A percentile compares a stretch with the other conserved stretches of the same genome.
Conservation (phyloP, 2,329 filamentous ascomycete genomes). For the Phialocephala sp. region DNA sequence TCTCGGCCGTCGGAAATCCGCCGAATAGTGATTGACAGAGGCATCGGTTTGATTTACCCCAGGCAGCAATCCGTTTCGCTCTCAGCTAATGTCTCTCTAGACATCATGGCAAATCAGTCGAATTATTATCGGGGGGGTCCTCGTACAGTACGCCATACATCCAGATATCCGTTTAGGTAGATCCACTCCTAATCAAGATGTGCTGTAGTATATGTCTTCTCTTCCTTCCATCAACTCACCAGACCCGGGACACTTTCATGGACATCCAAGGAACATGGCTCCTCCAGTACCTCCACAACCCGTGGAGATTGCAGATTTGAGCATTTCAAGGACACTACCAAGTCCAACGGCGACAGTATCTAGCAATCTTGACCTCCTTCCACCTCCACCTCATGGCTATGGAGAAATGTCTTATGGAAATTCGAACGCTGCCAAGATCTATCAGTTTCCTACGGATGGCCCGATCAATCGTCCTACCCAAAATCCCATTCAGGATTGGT, state of each 20-base stretch:
- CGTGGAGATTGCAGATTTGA: slow-evolving; percentile 38
- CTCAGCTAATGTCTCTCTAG: slow-evolving; percentile 29
- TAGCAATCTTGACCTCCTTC: slow-evolving; percentile 33
- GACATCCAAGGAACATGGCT: slow-evolving; percentile 37
- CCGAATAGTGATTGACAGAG: slow-evolving; percentile 23
- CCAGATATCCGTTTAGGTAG: slow-evolving; percentile 13
- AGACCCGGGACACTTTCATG: slow-evolving; percentile 35
- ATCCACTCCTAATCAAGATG: slow-evolving; percentile 33
- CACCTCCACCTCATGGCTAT: slow-evolving; percentile 28
- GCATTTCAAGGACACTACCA: slow-evolving; percentile 37
- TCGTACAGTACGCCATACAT: slow-evolving; percentile 36
- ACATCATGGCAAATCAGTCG: slow-evolving; percentile 37
- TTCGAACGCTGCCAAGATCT: slow-evolving; percentile 29
- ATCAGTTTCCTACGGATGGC: slow-evolving; percentile 31
- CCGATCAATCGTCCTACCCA: slow-evolving; percentile 33
- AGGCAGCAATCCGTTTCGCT: slow-evolving; percentile 6
- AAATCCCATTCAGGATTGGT: slow-evolving; percentile 45
- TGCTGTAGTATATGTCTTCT: slow-evolving; percentile 36
- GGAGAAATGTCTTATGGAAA: slow-evolving; percentile 35
- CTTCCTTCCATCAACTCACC: slow-evolving; percentile 31
- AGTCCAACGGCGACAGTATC: slow-evolving; percentile 34
- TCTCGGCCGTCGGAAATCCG: slow-evolving; percentile 22
- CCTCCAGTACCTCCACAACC: slow-evolving; percentile 37
- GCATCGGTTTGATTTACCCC: slow-evolving; percentile 29
- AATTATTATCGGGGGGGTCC: slow-evolving; percentile 34